A percentile compares a stretch with the other conserved stretches of the same genome.
Evolutionary conservation across 768 basidiomycete genomes (phyloP).

Genomic region (Antrodiella citrinella): DNA sequence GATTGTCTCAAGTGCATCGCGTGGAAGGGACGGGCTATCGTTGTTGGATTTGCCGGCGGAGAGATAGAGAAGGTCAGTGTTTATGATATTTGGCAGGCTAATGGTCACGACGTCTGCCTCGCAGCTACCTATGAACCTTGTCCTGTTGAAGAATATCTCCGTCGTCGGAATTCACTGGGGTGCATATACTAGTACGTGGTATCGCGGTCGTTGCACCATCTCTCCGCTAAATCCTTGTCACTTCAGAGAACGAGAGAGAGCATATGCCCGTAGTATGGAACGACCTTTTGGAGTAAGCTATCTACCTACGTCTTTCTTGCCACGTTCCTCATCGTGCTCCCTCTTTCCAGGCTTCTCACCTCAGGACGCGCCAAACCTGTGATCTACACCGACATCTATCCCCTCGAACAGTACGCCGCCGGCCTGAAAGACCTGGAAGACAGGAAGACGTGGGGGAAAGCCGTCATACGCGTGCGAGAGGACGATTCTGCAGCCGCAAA

Average conservation of each 20-base stretch:
- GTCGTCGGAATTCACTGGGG: constrained; percentile 88
- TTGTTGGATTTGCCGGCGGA: constrained; percentile 91
- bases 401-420: constrained; percentile 56
- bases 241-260: constrained; percentile 53
- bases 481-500: constrained; percentile 26
- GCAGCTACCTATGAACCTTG: constrained; percentile 75
- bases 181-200: constrained; percentile 54
- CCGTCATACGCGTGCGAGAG: constrained; percentile 55
- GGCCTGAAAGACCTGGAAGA: constrained; percentile 72
- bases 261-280: constrained; percentile 66
- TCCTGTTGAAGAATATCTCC: constrained; percentile 32
- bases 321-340: neutral
- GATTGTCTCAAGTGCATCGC: constrained; percentile 88
- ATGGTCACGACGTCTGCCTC: neutral
- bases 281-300: constrained; percentile 52
- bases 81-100: neutral
- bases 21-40: constrained; percentile 87
- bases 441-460: constrained; percentile 92
- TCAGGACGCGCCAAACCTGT: constrained; percentile 61
- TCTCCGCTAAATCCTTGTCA: neutral
- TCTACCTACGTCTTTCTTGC: neutral
- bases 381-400: constrained; percentile 59
- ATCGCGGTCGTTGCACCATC: constrained; percentile 1
- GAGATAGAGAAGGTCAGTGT: constrained; percentile 66
- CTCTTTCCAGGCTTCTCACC: constrained; percentile 49